These are phyloP conservation scores for Colletotrichum spaethianum DNA, from an alignment of 2,329 filamentous ascomycete species.

Conservation along the genomic window DNA sequence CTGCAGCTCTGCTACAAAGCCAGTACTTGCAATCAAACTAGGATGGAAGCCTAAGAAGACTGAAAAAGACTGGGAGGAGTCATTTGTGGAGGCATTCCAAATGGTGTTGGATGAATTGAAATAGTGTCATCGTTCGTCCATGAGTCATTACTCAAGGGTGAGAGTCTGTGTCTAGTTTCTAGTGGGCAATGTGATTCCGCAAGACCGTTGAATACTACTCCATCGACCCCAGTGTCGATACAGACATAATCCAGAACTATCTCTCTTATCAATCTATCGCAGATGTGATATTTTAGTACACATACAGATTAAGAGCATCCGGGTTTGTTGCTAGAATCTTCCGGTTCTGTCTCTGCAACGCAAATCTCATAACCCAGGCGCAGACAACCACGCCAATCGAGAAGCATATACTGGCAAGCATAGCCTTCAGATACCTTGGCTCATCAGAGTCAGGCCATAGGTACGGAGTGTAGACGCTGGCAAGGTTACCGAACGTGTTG, in stretches of 20 bases:
- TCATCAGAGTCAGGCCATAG: conserved; percentile 35
- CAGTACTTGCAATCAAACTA: conserved; percentile 46
- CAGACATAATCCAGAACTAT: too few species aligned
- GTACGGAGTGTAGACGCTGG: conserved; percentile 40
- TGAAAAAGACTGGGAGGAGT: conserved; percentile 45
- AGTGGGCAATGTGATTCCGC: neutral
- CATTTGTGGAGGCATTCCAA: conserved; percentile 42
- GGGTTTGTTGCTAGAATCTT: conserved; percentile 46
- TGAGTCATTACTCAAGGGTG: neutral
- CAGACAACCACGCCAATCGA: conserved; percentile 51
- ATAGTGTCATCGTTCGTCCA: neutral
- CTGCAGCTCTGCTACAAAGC: conserved; percentile 41
- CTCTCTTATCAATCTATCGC: neutral
- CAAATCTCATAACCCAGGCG: conserved; percentile 54
- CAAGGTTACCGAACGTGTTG: conserved; percentile 37
- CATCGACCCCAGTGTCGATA: neutral
- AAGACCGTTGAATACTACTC: neutral
- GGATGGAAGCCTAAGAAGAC: conserved; percentile 53
- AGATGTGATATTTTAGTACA: conserved; percentile 43
- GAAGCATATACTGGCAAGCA: conserved; percentile 44
- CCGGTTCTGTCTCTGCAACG: conserved; percentile 53
- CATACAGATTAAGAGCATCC: conserved; percentile 47
- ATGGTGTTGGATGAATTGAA: conserved; percentile 22
- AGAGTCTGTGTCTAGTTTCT: too few species aligned
- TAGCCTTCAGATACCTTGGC: conserved; percentile 42